phyloP scores from a whole-genome alignment of 1,139 yeast genomes.

The Zygosaccharomyces sapae region DNA sequence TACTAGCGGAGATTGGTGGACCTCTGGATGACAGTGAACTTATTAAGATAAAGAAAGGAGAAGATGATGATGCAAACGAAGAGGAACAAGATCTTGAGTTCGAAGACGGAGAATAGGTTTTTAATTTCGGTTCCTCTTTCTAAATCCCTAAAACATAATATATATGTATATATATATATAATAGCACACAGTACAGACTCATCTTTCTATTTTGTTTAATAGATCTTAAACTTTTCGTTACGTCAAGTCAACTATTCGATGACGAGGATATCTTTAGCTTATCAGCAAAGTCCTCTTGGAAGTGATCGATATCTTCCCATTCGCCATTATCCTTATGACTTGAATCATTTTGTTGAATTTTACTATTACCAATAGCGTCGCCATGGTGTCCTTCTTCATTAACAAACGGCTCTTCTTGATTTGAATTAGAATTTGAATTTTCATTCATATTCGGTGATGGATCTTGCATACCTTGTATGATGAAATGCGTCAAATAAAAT shows the following conservation, averaged over 20 bases:
- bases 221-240: neutral
- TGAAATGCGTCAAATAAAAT: conserved; percentile 33
- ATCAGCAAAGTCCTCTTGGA: conserved; percentile 18
- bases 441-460: neutral
- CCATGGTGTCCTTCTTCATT: neutral
- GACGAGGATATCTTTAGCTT: conserved; percentile 17
- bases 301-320: conserved; percentile 39
- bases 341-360: neutral
- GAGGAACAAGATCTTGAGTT: conserved; percentile 35
- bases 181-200: conserved; percentile 2
- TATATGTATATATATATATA: conserved; percentile 2
- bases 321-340: conserved; percentile 29
- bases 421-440: neutral
- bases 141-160: conserved; percentile 3
- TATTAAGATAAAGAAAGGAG: conserved; percentile 44
- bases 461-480: conserved; percentile 27
- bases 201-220: neutral
- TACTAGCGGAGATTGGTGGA: conserved; percentile 59
- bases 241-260: neutral
- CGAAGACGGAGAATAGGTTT: conserved; percentile 15
- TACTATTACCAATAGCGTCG: conserved; percentile 14
- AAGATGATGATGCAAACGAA: conserved; percentile 41
- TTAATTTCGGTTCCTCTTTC: neutral
- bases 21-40: conserved; percentile 37
- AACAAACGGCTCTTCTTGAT: neutral